Percentiles rank a stretch among this genome's conserved stretches.
phyloP scores from a whole-genome alignment of 2,329 filamentous ascomycete species.

The Teratosphaeria nubilosa region DNA sequence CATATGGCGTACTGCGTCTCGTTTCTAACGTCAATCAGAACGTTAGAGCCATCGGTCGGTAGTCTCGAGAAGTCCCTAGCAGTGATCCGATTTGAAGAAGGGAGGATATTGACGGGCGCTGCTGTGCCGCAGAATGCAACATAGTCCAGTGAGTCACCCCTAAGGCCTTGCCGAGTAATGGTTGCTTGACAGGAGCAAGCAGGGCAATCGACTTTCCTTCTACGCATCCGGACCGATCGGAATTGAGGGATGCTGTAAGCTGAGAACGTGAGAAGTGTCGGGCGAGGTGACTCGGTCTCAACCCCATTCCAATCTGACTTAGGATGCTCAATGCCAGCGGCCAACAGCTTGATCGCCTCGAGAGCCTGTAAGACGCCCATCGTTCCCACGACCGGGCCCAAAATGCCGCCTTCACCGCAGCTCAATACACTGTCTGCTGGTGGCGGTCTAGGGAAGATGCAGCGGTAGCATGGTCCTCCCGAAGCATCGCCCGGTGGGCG shows the following conservation, averaged over 20 bases:
- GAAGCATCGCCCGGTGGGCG: slow-evolving; percentile 44
- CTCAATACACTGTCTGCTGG: slow-evolving; percentile 72
- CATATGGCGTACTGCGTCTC: slow-evolving; percentile 76
- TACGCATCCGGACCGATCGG: slow-evolving; percentile 63
- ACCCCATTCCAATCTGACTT: slow-evolving; percentile 4
- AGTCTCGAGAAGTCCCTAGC: slow-evolving; percentile 47
- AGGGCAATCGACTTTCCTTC: slow-evolving; percentile 59
- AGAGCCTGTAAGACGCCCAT: slow-evolving; percentile 92
- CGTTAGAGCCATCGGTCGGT: slow-evolving; percentile 30
- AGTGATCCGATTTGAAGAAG: slow-evolving; percentile 56
- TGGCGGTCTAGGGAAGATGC: slow-evolving; percentile 80
- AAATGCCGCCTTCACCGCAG: slow-evolving; percentile 85
- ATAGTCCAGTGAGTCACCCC: slow-evolving; percentile 65
- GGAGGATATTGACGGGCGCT: slow-evolving; percentile 46
- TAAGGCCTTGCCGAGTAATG: slow-evolving; percentile 54
- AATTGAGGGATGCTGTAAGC: slow-evolving; percentile 50
- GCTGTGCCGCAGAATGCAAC: slow-evolving; percentile 70
- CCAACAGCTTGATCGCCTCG: slow-evolving; percentile 72
- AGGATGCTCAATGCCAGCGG: slow-evolving; percentile 36
- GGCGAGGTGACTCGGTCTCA: slow-evolving; percentile 19
- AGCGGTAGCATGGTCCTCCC: slow-evolving; percentile 84
- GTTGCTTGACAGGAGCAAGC: slow-evolving; percentile 59
- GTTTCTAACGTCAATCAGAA: slow-evolving; percentile 76
- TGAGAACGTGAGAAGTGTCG: slow-evolving; percentile 45
- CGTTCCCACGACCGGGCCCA: slow-evolving; percentile 82